phyloP scores from a whole-genome alignment of 345 rosid genomes.

The Aquilaria malaccensis region DNA sequence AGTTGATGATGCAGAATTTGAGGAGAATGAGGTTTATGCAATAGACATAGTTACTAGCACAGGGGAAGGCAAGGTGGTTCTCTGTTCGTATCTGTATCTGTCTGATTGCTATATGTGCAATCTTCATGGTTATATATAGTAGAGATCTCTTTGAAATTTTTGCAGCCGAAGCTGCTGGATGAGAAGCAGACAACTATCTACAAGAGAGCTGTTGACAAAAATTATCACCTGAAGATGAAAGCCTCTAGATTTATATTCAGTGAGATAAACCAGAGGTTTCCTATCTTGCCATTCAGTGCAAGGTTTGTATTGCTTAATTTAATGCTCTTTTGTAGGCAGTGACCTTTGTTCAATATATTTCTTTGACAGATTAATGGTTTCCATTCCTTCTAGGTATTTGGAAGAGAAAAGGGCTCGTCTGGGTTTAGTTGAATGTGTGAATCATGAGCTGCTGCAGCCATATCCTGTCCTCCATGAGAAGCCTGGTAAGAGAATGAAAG shows the following conservation, averaged over 20 bases:
- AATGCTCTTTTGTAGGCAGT: constrained; percentile 26
- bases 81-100: neutral
- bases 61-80: constrained; percentile 95
- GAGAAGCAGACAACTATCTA: constrained; percentile 95
- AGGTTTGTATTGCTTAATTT: constrained; percentile 45
- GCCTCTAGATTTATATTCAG: constrained; percentile 96
- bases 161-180: constrained; percentile 89
- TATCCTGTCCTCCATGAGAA: constrained; percentile 97
- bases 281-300: constrained; percentile 84
- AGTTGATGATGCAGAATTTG: constrained; percentile 92
- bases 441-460: constrained; percentile 91
- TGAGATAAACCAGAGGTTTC: constrained; percentile 76
- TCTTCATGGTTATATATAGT: neutral
- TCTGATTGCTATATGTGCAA: neutral
- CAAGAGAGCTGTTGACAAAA: constrained; percentile 78
- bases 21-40: constrained; percentile 87
- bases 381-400: constrained; percentile 44
- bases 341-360: neutral
- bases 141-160: constrained; percentile 12
- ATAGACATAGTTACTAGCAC: constrained; percentile 88
- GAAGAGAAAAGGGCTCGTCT: constrained; percentile 97
- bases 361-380: neutral
- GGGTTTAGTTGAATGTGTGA: constrained; percentile 93
- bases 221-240: constrained; percentile 94
- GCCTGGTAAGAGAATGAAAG: constrained; percentile 45